These are phyloP conservation scores for Fusarium pseudonygamai DNA, from an alignment of 2,329 filamentous ascomycete species.

Conservation along the genomic window DNA sequence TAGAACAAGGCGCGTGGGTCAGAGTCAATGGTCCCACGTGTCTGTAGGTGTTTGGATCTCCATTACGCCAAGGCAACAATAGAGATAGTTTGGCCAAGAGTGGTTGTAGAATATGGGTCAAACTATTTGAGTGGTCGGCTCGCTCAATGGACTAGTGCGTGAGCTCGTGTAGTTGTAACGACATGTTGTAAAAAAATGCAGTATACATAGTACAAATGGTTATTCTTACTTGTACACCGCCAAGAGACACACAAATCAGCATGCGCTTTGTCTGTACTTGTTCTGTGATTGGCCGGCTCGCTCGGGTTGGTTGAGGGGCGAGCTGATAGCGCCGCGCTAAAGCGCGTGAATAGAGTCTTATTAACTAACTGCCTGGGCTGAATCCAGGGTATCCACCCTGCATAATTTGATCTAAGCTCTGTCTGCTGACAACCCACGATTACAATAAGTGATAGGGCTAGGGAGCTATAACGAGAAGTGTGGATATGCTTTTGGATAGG, in stretches of 20 bases:
- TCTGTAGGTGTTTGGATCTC: too few relatives aligned
- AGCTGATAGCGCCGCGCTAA: too few relatives aligned
- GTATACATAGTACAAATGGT: neutral
- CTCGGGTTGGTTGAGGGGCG: too few relatives aligned
- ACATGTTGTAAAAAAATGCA: neutral
- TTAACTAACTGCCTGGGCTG: too few relatives aligned
- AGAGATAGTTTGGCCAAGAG: accelerated
- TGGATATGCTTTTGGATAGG: too few relatives aligned
- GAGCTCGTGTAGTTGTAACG: neutral
- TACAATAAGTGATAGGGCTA: too few relatives aligned
- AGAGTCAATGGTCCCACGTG: neutral
- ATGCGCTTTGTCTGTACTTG: accelerated
- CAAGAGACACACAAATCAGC: neutral
- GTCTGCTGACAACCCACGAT: too few relatives aligned
- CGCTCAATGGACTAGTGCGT: neutral
- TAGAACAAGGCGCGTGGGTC: neutral
- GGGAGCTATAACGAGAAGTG: too few relatives aligned
- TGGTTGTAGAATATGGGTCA: accelerated
- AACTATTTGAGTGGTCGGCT: neutral
- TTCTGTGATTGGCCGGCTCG: neutral
- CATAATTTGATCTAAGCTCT: too few relatives aligned
- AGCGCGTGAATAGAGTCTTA: too few relatives aligned
- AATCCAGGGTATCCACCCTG: too few relatives aligned
- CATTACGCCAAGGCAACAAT: neutral
- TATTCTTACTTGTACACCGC: neutral